Base-by-base conservation (phyloP, 495 filamentous ascomycete species). In the Amorphotheca resinae region DNA sequence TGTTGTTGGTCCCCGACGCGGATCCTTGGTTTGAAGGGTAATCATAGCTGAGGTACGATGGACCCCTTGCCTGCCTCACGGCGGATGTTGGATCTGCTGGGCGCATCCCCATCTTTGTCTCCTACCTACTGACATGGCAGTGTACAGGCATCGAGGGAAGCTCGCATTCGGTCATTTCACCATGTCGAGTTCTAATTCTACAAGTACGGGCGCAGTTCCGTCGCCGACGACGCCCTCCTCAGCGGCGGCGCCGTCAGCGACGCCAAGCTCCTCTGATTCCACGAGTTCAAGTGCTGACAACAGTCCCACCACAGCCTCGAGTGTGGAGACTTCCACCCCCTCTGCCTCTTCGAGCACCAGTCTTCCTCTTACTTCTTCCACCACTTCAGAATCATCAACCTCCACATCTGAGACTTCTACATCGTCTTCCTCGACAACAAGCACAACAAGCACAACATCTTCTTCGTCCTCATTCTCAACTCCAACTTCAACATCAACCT, bases 91-190 rank as follows among this genome's bases (percentile, higher is more conserved):
- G n/a, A n/a, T n/a, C n/a, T n/a, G n/a, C n/a, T n/a, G n/a, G n/a
- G n/a, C n/a, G n/a, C n/a, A n/a, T n/a, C n/a, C n/a, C n/a, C n/a
- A n/a, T n/a, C n/a, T n/a, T n/a, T n/a, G n/a, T n/a, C 34, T 36
- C 42, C 34, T 40, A 35, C 35, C 31, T 22, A 59, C 65, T 71
- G 59, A 72, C 57, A 69, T 68, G 59, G 66, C 57, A 62, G 40
- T 41, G 38, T 16, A 38, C 49, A 53, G 43, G 52, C 39, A 42
- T 46, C 52, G 49, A 63, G 44, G 45, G 54, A 39, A 49, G 53
- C 35, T 61, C 59, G 34, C 36, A 15, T 48, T 45, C 42, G 42
- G 58, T 33, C 50, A 54, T 25, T 65, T 69, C 57, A 57, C 55
- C 48, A 72, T 72, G 68, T 61, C 65, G 38, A 6, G 8, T 51